Percentiles rank a stretch among this genome's conserved stretches.
Evolutionary conservation across 2,329 filamentous ascomycete genomes (phyloP).

Genomic region (Monilinia fructicola): DNA sequence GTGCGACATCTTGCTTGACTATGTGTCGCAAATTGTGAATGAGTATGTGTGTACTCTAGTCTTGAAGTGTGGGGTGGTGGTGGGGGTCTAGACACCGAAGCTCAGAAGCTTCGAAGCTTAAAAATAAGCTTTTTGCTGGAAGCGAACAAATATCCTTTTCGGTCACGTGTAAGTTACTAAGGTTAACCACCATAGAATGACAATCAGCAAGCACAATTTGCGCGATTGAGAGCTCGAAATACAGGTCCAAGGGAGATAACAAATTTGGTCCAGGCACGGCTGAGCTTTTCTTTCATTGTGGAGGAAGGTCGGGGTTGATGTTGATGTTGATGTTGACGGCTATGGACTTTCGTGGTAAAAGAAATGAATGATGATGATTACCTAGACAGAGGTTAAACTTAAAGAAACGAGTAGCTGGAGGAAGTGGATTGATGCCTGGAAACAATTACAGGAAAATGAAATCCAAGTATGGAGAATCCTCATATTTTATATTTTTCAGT

Average conservation of each 20-base stretch:
- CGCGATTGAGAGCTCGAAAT: constrained; percentile 22
- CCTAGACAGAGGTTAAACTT: background rate
- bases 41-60: constrained; percentile 1
- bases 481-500: background rate
- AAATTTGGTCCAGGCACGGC: constrained; percentile 18
- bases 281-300: constrained; percentile 16
- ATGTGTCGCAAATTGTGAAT: constrained; percentile 14
- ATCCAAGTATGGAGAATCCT: background rate
- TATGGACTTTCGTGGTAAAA: background rate
- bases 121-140: background rate
- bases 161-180: background rate
- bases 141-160: background rate
- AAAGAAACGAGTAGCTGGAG: background rate
- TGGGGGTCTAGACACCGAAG: constrained; percentile 13
- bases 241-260: constrained; percentile 15
- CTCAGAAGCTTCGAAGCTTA: background rate
- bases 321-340: background rate
- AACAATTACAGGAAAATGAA: background rate
- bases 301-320: background rate
- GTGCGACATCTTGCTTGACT: constrained; percentile 65
- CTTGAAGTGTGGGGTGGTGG: constrained; percentile 15
- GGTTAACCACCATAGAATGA: no score
- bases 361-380: background rate
- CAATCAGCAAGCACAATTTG: constrained; percentile 21
- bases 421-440: background rate